Percentiles rank a stretch among this genome's conserved stretches.
Evolutionary conservation across 805 yeast species (phyloP).

Genomic region (Komagataella phaffii): DNA sequence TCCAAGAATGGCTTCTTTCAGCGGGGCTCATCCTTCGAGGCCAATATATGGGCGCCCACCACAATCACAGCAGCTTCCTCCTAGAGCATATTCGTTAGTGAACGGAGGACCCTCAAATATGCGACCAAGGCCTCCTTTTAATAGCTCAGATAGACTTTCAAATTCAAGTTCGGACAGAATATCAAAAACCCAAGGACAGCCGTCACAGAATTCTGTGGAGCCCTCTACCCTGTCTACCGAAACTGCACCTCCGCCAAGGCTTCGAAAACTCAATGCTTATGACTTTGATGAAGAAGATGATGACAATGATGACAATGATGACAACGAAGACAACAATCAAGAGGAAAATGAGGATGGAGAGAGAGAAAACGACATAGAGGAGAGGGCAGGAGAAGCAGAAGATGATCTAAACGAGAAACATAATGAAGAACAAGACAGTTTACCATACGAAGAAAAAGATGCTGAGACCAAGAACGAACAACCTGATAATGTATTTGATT

Average conservation of each 20-base stretch:
- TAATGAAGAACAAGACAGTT: background rate
- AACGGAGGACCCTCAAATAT: background rate
- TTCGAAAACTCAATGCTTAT: conserved; percentile 13
- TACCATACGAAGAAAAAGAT: background rate
- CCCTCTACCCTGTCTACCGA: background rate
- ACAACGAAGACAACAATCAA: background rate
- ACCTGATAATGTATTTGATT: background rate
- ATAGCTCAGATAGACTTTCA: background rate
- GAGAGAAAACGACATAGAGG: background rate
- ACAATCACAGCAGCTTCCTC: background rate
- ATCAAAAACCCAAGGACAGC: background rate
- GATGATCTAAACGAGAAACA: background rate
- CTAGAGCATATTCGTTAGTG: background rate
- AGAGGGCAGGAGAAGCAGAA: background rate
- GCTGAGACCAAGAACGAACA: background rate
- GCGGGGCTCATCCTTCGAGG: background rate
- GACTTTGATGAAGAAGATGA: conserved; percentile 14
- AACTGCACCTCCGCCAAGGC: conserved; percentile 6
- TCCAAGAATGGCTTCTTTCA: background rate
- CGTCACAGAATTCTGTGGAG: background rate
- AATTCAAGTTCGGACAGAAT: background rate
- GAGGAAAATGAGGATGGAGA: background rate
- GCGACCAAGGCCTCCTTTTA: background rate
- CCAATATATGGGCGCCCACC: background rate
- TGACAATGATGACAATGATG: conserved; percentile 4